Evolutionary conservation across 176 grass and related monocot genomes (phyloP).

Genomic region (Echinochloa phyllopogon): DNA sequence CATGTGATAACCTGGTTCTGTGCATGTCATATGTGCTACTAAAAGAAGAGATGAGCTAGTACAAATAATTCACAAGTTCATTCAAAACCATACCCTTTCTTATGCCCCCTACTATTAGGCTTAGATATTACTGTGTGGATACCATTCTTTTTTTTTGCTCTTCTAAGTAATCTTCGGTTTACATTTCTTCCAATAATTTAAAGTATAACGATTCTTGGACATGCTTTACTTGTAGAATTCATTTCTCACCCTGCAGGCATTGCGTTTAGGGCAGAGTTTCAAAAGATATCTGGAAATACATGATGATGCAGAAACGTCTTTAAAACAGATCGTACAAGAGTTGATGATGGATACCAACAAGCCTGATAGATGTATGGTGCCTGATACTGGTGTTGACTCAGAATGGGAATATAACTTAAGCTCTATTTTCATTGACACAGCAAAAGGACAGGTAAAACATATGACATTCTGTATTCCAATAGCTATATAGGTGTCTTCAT

Average conservation of each 20-base stretch:
- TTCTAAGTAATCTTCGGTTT: neutral
- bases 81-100: neutral
- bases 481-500: neutral
- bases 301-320: slow-evolving; percentile 39
- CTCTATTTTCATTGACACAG: slow-evolving; percentile 74
- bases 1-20: slow-evolving; percentile 20
- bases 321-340: slow-evolving; percentile 65
- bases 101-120: neutral
- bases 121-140: neutral
- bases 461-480: neutral
- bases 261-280: slow-evolving; percentile 65
- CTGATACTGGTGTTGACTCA: slow-evolving; percentile 57
- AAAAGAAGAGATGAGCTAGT: neutral
- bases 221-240: slow-evolving; percentile 9
- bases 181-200: neutral
- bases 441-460: slow-evolving; percentile 54
- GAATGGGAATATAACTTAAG: slow-evolving; percentile 73
- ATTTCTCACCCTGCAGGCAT: slow-evolving; percentile 43
- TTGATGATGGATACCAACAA: slow-evolving; percentile 71
- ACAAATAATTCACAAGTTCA: neutral
- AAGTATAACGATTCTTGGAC: neutral
- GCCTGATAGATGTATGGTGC: slow-evolving; percentile 57
- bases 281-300: slow-evolving; percentile 47
- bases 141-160: neutral
- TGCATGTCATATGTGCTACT: neutral